Conservation (phyloP, 371 early-diverging fungal genomes). For the Mortierella sp. region DNA sequence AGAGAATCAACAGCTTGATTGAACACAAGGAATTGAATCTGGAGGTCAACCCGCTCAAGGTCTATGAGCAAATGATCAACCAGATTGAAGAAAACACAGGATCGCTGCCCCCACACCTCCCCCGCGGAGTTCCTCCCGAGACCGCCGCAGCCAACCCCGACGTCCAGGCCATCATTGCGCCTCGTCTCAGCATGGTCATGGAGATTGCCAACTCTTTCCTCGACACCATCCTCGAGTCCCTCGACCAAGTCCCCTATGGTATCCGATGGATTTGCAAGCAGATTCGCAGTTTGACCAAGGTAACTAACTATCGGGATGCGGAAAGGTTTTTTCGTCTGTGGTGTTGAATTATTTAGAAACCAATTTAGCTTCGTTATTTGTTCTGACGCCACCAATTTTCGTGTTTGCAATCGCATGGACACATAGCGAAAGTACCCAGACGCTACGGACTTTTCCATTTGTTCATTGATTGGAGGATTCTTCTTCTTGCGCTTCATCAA, state of each 20-base stretch:
- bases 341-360: background rate
- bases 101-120: constrained; percentile 69
- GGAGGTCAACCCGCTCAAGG: constrained; percentile 92
- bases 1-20: constrained; percentile 83
- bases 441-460: constrained; percentile 88
- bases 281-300: constrained; percentile 93
- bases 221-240: constrained; percentile 83
- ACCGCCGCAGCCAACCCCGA: constrained; percentile 81
- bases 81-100: constrained; percentile 78
- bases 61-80: constrained; percentile 90
- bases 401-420: background rate
- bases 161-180: constrained; percentile 87
- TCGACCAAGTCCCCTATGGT: constrained; percentile 92
- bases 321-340: background rate
- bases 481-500: constrained; percentile 97
- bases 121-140: constrained; percentile 84
- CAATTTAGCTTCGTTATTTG: background rate
- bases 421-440: constrained; percentile 86
- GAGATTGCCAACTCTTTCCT: constrained; percentile 89
- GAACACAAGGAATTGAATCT: constrained; percentile 83
- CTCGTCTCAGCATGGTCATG: constrained; percentile 86
- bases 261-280: constrained; percentile 99
- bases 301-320: constrained; percentile 21
- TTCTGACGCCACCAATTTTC: background rate
- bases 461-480: constrained; percentile 97